Percentiles rank a stretch among this genome's conserved stretches.
Conservation (phyloP, 306 rosid genomes). For the Astragalus glycyphyllos region DNA sequence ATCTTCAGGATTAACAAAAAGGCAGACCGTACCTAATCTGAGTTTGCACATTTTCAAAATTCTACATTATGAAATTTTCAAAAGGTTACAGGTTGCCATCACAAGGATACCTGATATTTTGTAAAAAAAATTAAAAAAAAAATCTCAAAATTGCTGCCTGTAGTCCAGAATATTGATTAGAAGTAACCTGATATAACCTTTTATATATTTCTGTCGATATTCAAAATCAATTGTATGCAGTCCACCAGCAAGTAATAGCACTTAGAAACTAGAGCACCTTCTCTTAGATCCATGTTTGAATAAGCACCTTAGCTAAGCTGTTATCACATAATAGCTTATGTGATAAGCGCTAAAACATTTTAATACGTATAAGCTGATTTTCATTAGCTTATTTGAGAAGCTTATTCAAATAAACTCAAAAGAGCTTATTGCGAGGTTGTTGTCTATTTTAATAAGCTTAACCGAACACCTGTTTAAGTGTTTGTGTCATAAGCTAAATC, state of each 20-base stretch:
- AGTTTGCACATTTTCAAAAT: too few relatives aligned
- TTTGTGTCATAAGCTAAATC: constrained; percentile 17
- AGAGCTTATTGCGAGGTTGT: background rate
- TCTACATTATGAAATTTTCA: constrained; percentile 13
- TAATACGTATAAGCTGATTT: constrained; percentile 11
- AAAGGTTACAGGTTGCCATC: background rate
- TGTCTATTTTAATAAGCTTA: too few relatives aligned
- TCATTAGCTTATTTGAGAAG: constrained; percentile 5
- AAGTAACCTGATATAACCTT: background rate
- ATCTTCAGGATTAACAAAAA: too few relatives aligned
- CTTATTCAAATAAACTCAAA: constrained; percentile 3
- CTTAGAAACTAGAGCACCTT: background rate
- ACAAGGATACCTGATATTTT: background rate
- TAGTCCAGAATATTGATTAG: background rate
- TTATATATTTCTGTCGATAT: background rate
- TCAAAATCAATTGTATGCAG: background rate
- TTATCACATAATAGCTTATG: constrained; percentile 8
- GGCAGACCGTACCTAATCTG: too few relatives aligned
- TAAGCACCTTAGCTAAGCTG: background rate
- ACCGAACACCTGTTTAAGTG: background rate
- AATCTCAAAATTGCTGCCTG: background rate
- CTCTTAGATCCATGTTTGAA: background rate
- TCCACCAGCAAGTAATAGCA: constrained; percentile 12
- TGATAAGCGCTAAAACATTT: constrained; percentile 4
- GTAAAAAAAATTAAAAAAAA: background rate